phyloP scores from a whole-genome alignment of 768 basidiomycete genomes.

The Lentinula boryana region DNA sequence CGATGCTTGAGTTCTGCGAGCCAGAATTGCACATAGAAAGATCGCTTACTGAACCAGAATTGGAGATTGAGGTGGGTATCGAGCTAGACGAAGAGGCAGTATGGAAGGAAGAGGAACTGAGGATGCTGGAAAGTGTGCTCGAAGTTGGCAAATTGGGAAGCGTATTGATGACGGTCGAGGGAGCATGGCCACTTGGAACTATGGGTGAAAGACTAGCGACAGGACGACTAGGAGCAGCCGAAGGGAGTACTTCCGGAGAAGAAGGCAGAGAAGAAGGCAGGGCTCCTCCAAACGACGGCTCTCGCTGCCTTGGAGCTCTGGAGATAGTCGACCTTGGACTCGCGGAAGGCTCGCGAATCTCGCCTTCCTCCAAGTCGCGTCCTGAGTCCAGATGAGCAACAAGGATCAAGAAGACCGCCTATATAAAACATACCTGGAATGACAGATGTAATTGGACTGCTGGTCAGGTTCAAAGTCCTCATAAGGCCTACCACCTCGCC shows the following conservation, averaged over 20 bases:
- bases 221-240: neutral
- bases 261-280: slow-evolving; percentile 4
- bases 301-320: neutral
- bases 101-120: neutral
- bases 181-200: neutral
- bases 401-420: neutral
- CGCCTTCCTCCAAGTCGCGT: slow-evolving; percentile 3
- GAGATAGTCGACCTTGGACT: neutral
- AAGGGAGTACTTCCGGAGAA: slow-evolving; percentile 4
- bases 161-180: neutral
- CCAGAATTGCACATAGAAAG: neutral
- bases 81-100: slow-evolving; percentile 2
- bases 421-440: neutral
- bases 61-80: neutral
- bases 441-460: neutral
- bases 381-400: neutral
- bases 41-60: neutral
- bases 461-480: neutral
- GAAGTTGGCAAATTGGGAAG: neutral
- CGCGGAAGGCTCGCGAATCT: neutral
- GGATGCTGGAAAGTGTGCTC: slow-evolving; percentile 5
- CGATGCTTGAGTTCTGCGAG: neutral
- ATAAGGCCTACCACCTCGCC: slow-evolving; percentile 3
- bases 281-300: neutral
- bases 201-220: neutral